Base-by-base conservation (phyloP, 1,284 basidiomycete species). In the Ganoderma lingzhi region DNA sequence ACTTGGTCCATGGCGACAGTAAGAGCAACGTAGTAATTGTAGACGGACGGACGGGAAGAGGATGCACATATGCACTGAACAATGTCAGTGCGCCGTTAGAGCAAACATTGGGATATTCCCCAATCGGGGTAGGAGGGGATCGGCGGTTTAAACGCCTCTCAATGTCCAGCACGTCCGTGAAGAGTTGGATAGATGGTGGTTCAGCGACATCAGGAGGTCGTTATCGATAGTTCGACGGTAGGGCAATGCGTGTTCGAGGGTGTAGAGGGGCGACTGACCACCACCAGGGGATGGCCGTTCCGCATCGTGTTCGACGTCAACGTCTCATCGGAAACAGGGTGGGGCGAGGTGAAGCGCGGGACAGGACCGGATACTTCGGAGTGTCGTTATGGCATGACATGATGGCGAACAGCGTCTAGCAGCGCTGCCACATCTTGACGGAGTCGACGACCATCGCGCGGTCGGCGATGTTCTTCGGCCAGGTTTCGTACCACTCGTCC, bases 391-490 rank as follows among this genome's bases (percentile, higher is more conserved):
- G 39, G 23, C 59, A 42, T 61, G 39, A 28, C 14, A 23, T 28
- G n/a, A 42, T 44, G 42, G 32, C 45, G 14, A 14, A 53, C 17
- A 17, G 62, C 71, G 62, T 45, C 77, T 78, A 87, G 75, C 87
- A 89, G 62, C 81, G 74, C 77, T 91, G 84, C 90, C 91, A 93
- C 92, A 93, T 93, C 81, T 91, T 92, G 74, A 93, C 90, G 37
- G 85, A 90, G 76, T 93, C 91, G 71, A 96, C 84, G 70, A 91
- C 88, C 80, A 96, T 86, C 0, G 92, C 92, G 60, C 93, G 87
- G 56, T 87, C 82, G 23, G 86, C 86, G 9, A 83, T 82, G 71
- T 87, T 87, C 60, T 83, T 75, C 0, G 91, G 87, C 94, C 94
- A 96, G 3, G 90, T 88, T 17, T 85, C 81, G 71, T 86, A 87